Conservation (phyloP, 805 yeast genomes). For the Schizosaccharomyces pombe region DNA sequence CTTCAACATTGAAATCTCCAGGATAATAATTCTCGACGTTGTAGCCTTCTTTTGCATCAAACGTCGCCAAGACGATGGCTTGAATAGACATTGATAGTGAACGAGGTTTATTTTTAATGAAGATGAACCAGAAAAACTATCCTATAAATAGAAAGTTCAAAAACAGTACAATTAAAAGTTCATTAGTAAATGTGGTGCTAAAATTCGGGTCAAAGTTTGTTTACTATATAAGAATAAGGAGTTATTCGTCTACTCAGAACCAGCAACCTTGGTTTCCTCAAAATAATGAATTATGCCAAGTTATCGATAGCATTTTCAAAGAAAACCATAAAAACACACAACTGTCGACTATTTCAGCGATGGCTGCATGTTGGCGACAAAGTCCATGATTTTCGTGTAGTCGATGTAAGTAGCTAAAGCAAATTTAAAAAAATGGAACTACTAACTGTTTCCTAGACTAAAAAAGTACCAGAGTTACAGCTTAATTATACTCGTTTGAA, state of each 20-base stretch:
- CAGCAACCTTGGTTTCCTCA: not conserved
- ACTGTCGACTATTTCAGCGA: not conserved
- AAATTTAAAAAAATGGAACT: too few relatives aligned
- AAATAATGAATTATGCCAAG: not conserved
- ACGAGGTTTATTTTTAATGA: too few relatives aligned
- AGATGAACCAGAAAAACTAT: too few relatives aligned
- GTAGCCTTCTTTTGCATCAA: not conserved
- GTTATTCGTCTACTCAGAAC: too few relatives aligned
- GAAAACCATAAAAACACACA: not conserved
- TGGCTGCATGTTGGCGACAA: not conserved
- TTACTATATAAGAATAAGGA: too few relatives aligned
- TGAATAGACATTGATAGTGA: not conserved
- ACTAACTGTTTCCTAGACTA: not conserved
- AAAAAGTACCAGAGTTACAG: constrained; percentile 49
- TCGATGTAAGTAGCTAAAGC: not conserved
- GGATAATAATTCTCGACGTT: not conserved
- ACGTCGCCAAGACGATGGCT: not conserved
- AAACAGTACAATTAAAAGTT: too few relatives aligned
- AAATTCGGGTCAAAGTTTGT: too few relatives aligned
- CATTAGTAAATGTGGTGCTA: too few relatives aligned
- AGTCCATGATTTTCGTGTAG: not conserved
- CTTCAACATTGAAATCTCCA: not conserved
- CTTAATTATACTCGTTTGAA: constrained; percentile 50
- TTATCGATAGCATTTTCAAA: not conserved
- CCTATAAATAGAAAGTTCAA: too few relatives aligned